These are phyloP conservation scores for Kodamaea restingae DNA, from an alignment of 805 yeast genomes.

Conservation along the genomic window DNA sequence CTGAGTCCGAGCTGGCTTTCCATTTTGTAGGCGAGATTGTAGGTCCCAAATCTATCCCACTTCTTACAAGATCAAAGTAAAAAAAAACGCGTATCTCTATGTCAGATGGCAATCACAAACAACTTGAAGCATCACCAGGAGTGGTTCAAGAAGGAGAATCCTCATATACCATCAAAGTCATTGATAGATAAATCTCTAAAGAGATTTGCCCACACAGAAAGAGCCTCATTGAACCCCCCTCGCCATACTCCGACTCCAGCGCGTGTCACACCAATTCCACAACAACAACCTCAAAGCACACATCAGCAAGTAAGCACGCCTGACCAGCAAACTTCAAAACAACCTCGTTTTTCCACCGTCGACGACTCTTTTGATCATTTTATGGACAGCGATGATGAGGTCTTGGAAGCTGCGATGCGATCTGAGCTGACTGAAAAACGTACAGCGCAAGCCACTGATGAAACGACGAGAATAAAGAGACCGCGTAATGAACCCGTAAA, in stretches of 20 bases:
- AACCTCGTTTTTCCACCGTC: neutral
- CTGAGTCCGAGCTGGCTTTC: too few species aligned
- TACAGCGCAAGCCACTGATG: neutral
- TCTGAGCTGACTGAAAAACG: constrained; percentile 2
- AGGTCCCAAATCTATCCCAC: too few species aligned
- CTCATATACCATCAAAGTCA: constrained; percentile 10
- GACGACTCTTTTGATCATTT: constrained; percentile 8
- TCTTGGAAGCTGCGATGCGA: constrained; percentile 5
- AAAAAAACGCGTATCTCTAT: constrained; percentile 4
- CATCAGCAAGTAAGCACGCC: too few species aligned
- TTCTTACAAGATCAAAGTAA: neutral
- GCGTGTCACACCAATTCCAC: too few species aligned
- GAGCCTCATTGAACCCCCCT: too few species aligned
- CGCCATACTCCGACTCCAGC: too few species aligned
- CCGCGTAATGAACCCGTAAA: neutral
- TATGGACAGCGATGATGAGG: constrained; percentile 9
- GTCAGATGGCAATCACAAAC: constrained; percentile 12
- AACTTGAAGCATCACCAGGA: constrained; percentile 13
- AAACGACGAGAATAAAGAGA: neutral
- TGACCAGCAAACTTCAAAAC: too few species aligned
- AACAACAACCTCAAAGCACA: too few species aligned
- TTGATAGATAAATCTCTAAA: constrained; percentile 9
- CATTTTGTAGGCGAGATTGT: too few species aligned
- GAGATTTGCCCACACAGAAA: neutral
- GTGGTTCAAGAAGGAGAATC: constrained; percentile 12